Conservation (phyloP, 306 rosid genomes). For the Medicago lupulina region DNA sequence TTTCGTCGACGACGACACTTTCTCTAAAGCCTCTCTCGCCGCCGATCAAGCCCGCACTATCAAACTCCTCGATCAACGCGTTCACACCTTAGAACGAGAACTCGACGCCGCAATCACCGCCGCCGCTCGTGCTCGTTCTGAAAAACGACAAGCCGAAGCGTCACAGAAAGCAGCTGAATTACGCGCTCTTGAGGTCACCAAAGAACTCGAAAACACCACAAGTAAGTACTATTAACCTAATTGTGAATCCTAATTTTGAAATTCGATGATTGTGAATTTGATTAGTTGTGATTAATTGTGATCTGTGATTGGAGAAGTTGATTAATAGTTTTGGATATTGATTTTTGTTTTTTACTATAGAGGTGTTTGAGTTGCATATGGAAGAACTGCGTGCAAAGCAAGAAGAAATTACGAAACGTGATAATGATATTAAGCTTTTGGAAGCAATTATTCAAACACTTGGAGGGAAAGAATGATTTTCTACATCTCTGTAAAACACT, state of each 20-base stretch:
- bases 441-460: conserved; percentile 90
- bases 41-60: conserved; percentile 92
- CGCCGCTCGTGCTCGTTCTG: conserved; percentile 90
- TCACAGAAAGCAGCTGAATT: conserved; percentile 83
- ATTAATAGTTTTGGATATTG: conserved; percentile 26
- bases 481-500: conserved; percentile 43
- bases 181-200: conserved; percentile 74
- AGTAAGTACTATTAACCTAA: conserved; percentile 43
- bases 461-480: conserved; percentile 63
- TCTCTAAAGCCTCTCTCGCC: conserved; percentile 83
- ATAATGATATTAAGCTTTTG: conserved; percentile 77
- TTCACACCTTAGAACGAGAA: conserved; percentile 83
- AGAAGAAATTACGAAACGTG: conserved; percentile 85
- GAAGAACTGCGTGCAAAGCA: conserved; percentile 91
- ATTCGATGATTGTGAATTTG: background rate
- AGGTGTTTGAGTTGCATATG: conserved; percentile 95
- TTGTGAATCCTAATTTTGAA: conserved; percentile 9
- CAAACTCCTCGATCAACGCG: conserved; percentile 80
- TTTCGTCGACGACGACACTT: conserved; percentile 84
- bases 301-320: conserved; percentile 12
- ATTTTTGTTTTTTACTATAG: conserved; percentile 45
- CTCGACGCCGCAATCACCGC: conserved; percentile 92
- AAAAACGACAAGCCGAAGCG: conserved; percentile 87
- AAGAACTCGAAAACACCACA: conserved; percentile 95
- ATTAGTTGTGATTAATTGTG: background rate